Evolutionary conservation across 306 rosid genomes (phyloP).

Genomic region (Rubus parviflorus): DNA sequence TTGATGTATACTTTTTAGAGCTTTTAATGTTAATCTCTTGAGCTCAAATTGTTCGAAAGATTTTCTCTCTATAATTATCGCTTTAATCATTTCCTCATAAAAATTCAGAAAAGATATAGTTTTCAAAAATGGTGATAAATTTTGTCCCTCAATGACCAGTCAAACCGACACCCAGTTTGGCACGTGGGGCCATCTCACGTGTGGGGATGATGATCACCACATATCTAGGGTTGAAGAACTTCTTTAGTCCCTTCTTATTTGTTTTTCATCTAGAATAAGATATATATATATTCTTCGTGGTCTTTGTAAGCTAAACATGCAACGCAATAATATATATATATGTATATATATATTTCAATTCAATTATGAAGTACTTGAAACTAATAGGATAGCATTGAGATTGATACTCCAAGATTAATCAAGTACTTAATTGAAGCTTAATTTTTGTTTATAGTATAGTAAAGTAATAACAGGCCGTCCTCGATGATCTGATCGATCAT

Average conservation of each 20-base stretch:
- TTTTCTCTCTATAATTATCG: too few species aligned
- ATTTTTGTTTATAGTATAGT: background rate
- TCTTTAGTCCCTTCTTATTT: slow-evolving; percentile 14
- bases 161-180: slow-evolving; percentile 62
- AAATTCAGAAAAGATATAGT: too few species aligned
- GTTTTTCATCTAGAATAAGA: slow-evolving; percentile 30
- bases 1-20: too few species aligned
- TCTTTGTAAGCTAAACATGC: background rate
- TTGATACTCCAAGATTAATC: background rate
- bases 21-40: too few species aligned
- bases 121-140: slow-evolving; percentile 33
- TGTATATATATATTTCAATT: background rate
- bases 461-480: background rate
- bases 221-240: slow-evolving; percentile 24
- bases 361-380: background rate
- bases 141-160: slow-evolving; percentile 43
- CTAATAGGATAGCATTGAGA: slow-evolving; percentile 3
- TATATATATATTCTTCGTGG: background rate
- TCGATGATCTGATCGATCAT: background rate
- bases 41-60: too few species aligned
- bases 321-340: background rate
- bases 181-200: slow-evolving; percentile 67
- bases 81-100: too few species aligned
- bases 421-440: background rate
- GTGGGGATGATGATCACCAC: slow-evolving; percentile 60